These are phyloP conservation scores for Sphaerulina vaccinii DNA, from an alignment of 2,329 filamentous ascomycete species.

Conservation along the genomic window DNA sequence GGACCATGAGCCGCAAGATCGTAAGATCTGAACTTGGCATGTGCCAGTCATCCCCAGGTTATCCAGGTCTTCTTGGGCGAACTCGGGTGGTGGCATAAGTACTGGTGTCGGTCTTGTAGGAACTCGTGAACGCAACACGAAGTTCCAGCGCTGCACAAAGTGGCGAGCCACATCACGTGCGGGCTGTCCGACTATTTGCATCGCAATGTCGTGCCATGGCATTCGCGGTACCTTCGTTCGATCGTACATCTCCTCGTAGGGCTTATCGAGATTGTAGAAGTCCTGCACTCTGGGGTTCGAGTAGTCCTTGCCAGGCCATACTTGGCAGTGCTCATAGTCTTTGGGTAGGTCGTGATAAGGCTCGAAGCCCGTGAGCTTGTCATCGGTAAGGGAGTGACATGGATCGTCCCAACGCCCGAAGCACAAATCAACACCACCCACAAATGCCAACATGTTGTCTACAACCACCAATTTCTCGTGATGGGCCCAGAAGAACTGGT, in stretches of 20 bases:
- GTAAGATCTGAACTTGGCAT: slow-evolving; percentile 92
- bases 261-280: slow-evolving; percentile 88
- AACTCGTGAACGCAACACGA: slow-evolving; percentile 86
- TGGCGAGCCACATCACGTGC: slow-evolving; percentile 91
- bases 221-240: slow-evolving; percentile 83
- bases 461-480: slow-evolving; percentile 98
- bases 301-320: slow-evolving; percentile 98
- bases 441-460: slow-evolving; percentile 92
- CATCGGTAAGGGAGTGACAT: slow-evolving; percentile 84
- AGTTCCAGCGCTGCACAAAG: slow-evolving; percentile 98
- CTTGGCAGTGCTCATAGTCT: slow-evolving; percentile 89
- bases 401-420: slow-evolving; percentile 98
- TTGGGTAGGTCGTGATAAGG: slow-evolving; percentile 67
- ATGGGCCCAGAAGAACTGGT: slow-evolving; percentile 98
- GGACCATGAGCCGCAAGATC: slow-evolving; percentile 89
- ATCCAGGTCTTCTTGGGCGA: slow-evolving; percentile 80
- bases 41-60: slow-evolving; percentile 85
- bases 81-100: slow-evolving; percentile 88
- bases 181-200: slow-evolving; percentile 96
- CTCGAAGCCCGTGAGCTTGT: slow-evolving; percentile 94
- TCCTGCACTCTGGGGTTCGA: slow-evolving; percentile 94
- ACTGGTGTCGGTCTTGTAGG: slow-evolving; percentile 92
- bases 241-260: slow-evolving; percentile 99
- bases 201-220: slow-evolving; percentile 98
- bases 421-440: slow-evolving; percentile 93